Conservation (phyloP, 208 protist genomes). For the Acanthamoeba castellanii region DNA sequence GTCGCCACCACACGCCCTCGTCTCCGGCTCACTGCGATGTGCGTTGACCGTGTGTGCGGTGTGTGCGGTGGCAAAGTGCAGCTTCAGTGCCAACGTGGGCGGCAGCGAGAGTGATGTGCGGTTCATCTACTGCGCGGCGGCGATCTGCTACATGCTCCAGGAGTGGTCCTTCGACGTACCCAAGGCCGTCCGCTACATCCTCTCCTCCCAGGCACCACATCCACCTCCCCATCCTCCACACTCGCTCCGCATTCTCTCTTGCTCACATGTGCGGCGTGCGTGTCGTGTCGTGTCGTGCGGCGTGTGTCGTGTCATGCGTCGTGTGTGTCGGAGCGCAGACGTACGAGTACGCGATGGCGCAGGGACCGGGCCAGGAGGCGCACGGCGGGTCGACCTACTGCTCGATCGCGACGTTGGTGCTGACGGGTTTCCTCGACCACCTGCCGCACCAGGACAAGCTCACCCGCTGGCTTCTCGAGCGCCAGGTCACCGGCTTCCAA, state of each 20-base stretch:
- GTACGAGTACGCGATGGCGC: slow-evolving; percentile 89
- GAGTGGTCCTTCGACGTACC: slow-evolving; percentile 88
- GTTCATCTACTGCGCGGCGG: slow-evolving; percentile 90
- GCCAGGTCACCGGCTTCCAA: slow-evolving; percentile 67
- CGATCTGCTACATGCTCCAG: slow-evolving; percentile 84
- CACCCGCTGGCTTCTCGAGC: slow-evolving; percentile 68
- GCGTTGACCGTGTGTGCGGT: background rate
- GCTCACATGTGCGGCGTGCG: too few relatives aligned
- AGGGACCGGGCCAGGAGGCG: slow-evolving; percentile 84
- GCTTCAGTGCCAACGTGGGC: slow-evolving; percentile 56
- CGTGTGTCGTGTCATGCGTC: too few relatives aligned
- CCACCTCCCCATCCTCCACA: background rate
- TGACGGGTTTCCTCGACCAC: slow-evolving; percentile 82
- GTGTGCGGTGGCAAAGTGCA: background rate
- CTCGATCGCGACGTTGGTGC: slow-evolving; percentile 87
- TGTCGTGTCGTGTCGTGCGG: too few relatives aligned
- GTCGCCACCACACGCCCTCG: slow-evolving; percentile 2
- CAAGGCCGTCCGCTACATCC: slow-evolving; percentile 82
- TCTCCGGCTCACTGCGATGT: background rate
- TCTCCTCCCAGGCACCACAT: slow-evolving; percentile 15
- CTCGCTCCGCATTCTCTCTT: background rate
- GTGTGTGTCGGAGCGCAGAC: slow-evolving; percentile 32
- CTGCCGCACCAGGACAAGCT: background rate
- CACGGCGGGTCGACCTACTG: slow-evolving; percentile 93
- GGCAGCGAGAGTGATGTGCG: slow-evolving; percentile 86